Conservation (phyloP, 306 rosid genomes). For the Cucumis melo region DNA sequence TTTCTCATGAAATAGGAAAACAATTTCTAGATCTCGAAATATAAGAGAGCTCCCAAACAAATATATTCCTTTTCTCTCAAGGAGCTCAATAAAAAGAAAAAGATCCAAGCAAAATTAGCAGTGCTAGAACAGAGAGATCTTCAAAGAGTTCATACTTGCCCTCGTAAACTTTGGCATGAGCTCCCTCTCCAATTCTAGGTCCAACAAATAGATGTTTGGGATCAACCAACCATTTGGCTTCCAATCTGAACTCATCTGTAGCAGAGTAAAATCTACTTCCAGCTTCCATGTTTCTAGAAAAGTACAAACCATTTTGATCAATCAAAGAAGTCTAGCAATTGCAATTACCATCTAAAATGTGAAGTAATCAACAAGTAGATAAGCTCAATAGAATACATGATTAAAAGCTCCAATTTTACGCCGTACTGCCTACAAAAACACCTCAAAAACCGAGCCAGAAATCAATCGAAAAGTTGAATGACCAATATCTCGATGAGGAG, state of each 20-base stretch:
- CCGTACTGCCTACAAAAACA: slow-evolving; percentile 38
- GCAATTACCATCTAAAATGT: background rate
- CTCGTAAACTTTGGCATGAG: slow-evolving; percentile 92
- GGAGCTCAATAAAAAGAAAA: background rate
- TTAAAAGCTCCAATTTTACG: slow-evolving; percentile 21
- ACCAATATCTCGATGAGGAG: slow-evolving; percentile 33
- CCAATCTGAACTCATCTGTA: slow-evolving; percentile 68
- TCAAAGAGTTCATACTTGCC: slow-evolving; percentile 44
- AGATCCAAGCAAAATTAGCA: background rate
- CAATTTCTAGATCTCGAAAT: slow-evolving; percentile 4
- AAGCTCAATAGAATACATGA: slow-evolving; percentile 51
- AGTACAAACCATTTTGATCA: slow-evolving; percentile 11
- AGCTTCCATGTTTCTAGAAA: slow-evolving; percentile 55
- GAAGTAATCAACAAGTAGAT: slow-evolving; percentile 31
- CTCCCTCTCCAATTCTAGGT: slow-evolving; percentile 87
- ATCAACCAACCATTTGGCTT: slow-evolving; percentile 71
- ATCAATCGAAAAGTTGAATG: slow-evolving; percentile 43
- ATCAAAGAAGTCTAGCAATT: slow-evolving; percentile 14
- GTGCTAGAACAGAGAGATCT: background rate
- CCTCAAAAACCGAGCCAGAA: slow-evolving; percentile 41
- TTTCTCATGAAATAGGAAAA: background rate
- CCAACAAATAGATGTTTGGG: slow-evolving; percentile 76
- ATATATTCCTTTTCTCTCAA: background rate
- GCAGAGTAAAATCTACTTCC: slow-evolving; percentile 57
- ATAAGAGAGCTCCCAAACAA: slow-evolving; percentile 6